phyloP scores from a whole-genome alignment of 371 early-diverging fungal genomes.

The Lichtheimia ramosa region DNA sequence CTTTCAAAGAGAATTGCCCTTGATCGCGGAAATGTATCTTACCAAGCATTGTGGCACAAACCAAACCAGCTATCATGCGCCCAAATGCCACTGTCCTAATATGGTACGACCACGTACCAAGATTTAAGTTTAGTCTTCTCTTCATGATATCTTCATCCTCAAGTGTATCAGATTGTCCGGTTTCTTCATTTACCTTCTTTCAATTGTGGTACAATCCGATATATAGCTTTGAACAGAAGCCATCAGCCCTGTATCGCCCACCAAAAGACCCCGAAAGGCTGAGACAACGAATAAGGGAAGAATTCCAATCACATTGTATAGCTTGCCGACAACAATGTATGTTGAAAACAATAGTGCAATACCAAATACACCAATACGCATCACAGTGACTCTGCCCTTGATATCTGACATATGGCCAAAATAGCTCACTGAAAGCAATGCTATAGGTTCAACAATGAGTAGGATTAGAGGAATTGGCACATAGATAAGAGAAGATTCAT shows the following conservation, averaged over 20 bases:
- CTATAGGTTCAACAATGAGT: constrained; percentile 16
- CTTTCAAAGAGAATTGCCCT: not conserved
- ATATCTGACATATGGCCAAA: constrained; percentile 46
- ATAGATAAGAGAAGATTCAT: not conserved
- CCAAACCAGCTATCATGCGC: constrained; percentile 26
- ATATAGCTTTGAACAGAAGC: constrained; percentile 43
- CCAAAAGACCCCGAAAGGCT: constrained; percentile 37
- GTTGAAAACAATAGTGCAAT: constrained; percentile 15
- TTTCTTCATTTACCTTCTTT: constrained; percentile 18
- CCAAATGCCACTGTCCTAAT: constrained; percentile 34
- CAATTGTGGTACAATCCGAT: constrained; percentile 37
- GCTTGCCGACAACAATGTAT: constrained; percentile 11
- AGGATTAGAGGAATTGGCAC: not conserved
- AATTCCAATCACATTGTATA: constrained; percentile 17
- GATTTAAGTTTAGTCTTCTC: not conserved
- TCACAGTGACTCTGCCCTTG: constrained; percentile 31
- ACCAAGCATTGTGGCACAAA: constrained; percentile 30
- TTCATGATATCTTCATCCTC: not conserved
- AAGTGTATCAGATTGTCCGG: not conserved
- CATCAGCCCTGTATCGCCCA: constrained; percentile 31
- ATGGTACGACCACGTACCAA: not conserved
- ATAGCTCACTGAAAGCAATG: constrained; percentile 32
- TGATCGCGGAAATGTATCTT: not conserved
- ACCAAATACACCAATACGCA: constrained; percentile 27
- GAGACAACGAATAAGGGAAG: constrained; percentile 33